phyloP scores from a whole-genome alignment of 129 eudicot genomes.

The Ambrosia trifida region DNA sequence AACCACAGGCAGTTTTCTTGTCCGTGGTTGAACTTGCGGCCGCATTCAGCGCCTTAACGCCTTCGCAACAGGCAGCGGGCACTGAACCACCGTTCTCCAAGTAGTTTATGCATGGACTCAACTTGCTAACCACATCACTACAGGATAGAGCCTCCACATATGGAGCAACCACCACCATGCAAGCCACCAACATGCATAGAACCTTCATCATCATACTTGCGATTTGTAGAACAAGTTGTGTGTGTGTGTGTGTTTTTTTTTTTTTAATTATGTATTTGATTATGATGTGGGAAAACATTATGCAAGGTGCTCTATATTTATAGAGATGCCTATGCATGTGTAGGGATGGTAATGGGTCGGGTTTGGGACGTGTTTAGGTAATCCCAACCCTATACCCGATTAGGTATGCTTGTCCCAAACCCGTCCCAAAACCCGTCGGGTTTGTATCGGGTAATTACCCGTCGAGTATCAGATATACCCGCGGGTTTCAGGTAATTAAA shows the following conservation, averaged over 20 bases:
- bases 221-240: constrained; percentile 4
- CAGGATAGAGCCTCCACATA: constrained; percentile 35
- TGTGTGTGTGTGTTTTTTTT: no score
- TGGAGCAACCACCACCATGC: constrained; percentile 25
- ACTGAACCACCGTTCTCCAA: constrained; percentile 5
- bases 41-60: constrained; percentile 26
- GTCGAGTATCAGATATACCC: no score
- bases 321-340: constrained; percentile 5
- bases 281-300: constrained; percentile 2
- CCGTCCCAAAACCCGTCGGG: no score
- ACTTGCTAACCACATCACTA: constrained; percentile 15
- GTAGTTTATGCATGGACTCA: constrained; percentile 39
- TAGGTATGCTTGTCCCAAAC: no score
- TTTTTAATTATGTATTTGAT: neutral
- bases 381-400: no score
- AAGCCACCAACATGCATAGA: constrained; percentile 16
- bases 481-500: no score
- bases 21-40: constrained; percentile 28
- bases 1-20: constrained; percentile 32
- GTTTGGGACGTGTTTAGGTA: no score
- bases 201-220: constrained; percentile 16
- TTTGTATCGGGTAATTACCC: no score
- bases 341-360: no score
- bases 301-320: constrained; percentile 11
- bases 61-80: constrained; percentile 30